Percentiles rank a stretch among this genome's conserved stretches.
These are phyloP conservation scores for Arabis hirsuta DNA, from an alignment of 345 rosid species.

Conservation along the genomic window DNA sequence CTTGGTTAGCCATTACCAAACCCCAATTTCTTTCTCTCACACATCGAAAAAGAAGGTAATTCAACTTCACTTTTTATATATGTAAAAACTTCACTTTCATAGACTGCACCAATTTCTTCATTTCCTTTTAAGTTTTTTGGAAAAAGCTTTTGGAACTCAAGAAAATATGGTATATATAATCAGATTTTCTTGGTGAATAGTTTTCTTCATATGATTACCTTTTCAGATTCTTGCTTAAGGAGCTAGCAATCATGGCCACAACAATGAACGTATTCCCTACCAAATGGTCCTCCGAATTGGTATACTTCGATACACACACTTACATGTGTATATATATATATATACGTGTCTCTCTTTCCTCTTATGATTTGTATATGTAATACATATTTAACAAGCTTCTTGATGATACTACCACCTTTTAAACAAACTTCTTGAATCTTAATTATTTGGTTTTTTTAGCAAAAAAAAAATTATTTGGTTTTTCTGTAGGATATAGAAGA, in stretches of 20 bases:
- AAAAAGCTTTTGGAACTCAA: neutral
- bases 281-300: conserved; percentile 35
- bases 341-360: neutral
- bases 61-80: neutral
- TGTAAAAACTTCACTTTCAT: neutral
- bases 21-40: neutral
- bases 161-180: neutral
- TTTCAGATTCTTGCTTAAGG: conserved; percentile 23
- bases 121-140: neutral
- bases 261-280: conserved; percentile 32
- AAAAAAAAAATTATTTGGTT: neutral
- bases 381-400: neutral
- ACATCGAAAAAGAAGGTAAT: conserved; percentile 18
- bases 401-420: neutral
- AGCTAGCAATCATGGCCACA: conserved; percentile 21
- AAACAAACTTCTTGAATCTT: neutral
- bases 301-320: neutral
- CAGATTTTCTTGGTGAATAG: neutral
- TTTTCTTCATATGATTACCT: conserved; percentile 6
- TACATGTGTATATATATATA: neutral
- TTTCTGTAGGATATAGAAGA: conserved; percentile 39
- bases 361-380: conserved; percentile 1
- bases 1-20: conserved; percentile 20
- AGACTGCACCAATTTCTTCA: conserved; percentile 13
- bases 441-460: neutral